Percentiles rank a stretch among this genome's conserved stretches.
Evolutionary conservation across 495 filamentous ascomycete genomes (phyloP).

Genomic region (Daldinia childiae): DNA sequence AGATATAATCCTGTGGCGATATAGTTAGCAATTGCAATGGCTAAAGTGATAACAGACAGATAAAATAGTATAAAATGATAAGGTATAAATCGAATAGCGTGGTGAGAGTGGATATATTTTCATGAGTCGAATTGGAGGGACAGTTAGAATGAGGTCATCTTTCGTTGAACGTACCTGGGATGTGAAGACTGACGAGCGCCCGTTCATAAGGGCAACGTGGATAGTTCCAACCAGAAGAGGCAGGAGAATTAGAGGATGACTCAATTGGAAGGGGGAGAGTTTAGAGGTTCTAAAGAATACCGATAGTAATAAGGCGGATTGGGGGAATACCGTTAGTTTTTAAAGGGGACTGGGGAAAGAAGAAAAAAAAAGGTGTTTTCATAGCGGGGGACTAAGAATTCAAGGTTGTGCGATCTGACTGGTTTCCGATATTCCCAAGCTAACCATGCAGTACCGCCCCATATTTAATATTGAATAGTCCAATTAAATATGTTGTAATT

Average conservation of each 20-base stretch:
- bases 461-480: not conserved
- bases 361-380: constrained; percentile 32
- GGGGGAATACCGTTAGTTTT: constrained; percentile 33
- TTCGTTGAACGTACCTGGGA: constrained; percentile 78
- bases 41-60: constrained; percentile 19
- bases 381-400: constrained; percentile 33
- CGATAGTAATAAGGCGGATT: constrained; percentile 23
- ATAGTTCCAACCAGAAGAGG: constrained; percentile 41
- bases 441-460: constrained; percentile 21
- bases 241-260: not conserved
- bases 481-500: constrained; percentile 23
- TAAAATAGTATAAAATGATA: constrained; percentile 13
- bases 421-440: constrained; percentile 32
- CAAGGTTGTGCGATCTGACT: constrained; percentile 36
- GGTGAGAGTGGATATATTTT: constrained; percentile 14
- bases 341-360: constrained; percentile 23
- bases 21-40: constrained; percentile 48
- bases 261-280: constrained; percentile 8
- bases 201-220: constrained; percentile 86
- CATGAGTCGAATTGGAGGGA: constrained; percentile 19
- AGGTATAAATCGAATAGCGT: constrained; percentile 10
- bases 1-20: constrained; percentile 84
- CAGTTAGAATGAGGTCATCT: constrained; percentile 32
- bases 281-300: constrained; percentile 1
- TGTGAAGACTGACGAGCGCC: constrained; percentile 91